These are phyloP conservation scores for Lachnellula cervina DNA, from an alignment of 2,329 filamentous ascomycete genomes.

Conservation along the genomic window DNA sequence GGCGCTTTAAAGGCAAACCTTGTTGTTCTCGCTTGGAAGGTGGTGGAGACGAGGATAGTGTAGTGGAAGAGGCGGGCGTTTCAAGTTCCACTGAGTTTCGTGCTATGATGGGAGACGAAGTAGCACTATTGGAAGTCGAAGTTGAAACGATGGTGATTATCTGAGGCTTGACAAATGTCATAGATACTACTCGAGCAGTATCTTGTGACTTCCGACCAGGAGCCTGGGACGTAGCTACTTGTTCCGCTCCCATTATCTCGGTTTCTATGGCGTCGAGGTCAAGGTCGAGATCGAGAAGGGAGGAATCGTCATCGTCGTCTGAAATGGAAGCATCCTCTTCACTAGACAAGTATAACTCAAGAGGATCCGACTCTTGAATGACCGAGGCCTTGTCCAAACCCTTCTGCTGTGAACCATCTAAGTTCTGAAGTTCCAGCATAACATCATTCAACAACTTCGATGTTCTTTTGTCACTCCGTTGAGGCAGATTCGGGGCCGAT, in stretches of 20 bases:
- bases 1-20: conserved; percentile 19
- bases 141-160: conserved; percentile 31
- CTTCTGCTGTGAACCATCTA: conserved; percentile 18
- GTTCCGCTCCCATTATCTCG: conserved; percentile 32
- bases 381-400: conserved; percentile 13
- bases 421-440: conserved; percentile 24
- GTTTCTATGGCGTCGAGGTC: conserved; percentile 27
- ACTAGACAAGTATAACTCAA: conserved; percentile 59
- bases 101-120: background rate
- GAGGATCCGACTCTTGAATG: conserved; percentile 36
- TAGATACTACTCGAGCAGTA: conserved; percentile 54
- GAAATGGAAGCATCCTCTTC: conserved; percentile 62
- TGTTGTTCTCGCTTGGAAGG: conserved; percentile 8
- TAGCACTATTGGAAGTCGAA: background rate
- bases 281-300: conserved; percentile 35
- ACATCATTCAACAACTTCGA: conserved; percentile 25
- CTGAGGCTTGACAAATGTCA: conserved; percentile 55
- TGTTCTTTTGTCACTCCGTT: conserved; percentile 23
- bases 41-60: conserved; percentile 1
- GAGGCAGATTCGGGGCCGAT: conserved; percentile 20
- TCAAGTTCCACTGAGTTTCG: conserved; percentile 10
- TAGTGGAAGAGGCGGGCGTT: conserved; percentile 1
- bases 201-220: conserved; percentile 36
- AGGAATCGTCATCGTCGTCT: conserved; percentile 54
- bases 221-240: conserved; percentile 20